These are phyloP conservation scores for Neurospora tetraspora DNA, from an alignment of 495 filamentous ascomycete species.

Conservation along the genomic window DNA sequence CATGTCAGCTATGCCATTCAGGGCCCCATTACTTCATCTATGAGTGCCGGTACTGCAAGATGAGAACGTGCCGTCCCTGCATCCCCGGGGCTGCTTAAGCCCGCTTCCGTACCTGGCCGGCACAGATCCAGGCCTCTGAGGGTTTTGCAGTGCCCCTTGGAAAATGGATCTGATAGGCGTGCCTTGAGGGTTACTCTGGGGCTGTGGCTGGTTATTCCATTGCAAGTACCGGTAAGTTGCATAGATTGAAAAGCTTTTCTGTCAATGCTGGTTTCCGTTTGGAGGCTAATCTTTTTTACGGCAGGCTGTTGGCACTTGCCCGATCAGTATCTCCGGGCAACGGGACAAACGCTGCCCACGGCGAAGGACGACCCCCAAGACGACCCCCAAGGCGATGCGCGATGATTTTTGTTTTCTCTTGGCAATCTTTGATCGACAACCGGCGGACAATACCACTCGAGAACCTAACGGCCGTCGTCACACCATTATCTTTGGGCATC, in stretches of 20 bases:
- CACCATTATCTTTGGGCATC: not conserved
- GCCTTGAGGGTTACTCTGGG: not conserved
- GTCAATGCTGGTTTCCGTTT: not conserved
- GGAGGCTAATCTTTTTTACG: not conserved
- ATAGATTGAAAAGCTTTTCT: not conserved
- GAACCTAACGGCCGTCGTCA: not conserved
- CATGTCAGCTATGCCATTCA: constrained; percentile 64
- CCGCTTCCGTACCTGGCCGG: constrained; percentile 4
- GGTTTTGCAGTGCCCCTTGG: not conserved
- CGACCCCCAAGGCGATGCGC: not conserved
- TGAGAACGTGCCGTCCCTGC: constrained; percentile 64
- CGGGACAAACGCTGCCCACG: not conserved
- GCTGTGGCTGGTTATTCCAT: not conserved
- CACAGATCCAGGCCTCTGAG: not conserved
- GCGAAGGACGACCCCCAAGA: not conserved
- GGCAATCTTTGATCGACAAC: not conserved
- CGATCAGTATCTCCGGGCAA: not conserved
- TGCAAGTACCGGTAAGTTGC: constrained; percentile 14
- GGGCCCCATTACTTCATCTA: constrained; percentile 78
- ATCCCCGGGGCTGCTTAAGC: constrained; percentile 38
- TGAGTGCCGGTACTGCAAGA: constrained; percentile 68
- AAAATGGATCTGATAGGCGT: not conserved
- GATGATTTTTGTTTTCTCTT: not conserved
- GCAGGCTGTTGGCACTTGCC: not conserved
- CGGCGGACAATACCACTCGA: not conserved